Evolutionary conservation across 768 basidiomycete genomes (phyloP), one percentile per base, ranked within the genome.

Genomic region (Mrakia gelida): DNA sequence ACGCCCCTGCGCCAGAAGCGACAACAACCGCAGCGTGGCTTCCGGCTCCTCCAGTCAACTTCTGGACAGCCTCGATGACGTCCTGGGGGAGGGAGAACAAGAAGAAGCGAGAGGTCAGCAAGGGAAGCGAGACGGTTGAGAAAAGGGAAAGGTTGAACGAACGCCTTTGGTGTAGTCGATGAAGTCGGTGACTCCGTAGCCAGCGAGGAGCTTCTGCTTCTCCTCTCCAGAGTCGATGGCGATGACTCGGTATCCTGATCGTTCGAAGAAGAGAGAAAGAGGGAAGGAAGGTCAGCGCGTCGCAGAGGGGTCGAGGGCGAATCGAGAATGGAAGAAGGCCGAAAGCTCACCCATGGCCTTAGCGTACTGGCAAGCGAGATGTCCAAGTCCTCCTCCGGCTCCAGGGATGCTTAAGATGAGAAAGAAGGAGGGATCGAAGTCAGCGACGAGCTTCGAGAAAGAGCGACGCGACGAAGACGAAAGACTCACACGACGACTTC

Each of bases 301-400:
- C 45, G 45, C 2, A 9, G 45, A 9, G 45, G 11, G 2, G 45
- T 6, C 2, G 15, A 49, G 8, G 45, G 7, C 15, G 15, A 49
- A n/a, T n/a, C n/a, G 15, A 16, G 45, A 15, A 10, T 9, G 45
- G 15, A 49, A 49, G 45, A 49, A 13, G 45, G 15, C n/a, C 9
- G 45, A 49, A 9, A n/a, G n/a, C n/a, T n/a, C n/a, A n/a, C n/a
- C n/a, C n/a, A n/a, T n/a, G n/a, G n/a, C n/a, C n/a, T n/a, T 87
- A 23, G 93, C 94, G 81, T 94, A 94, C 83, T 95, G 93, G 45
- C 93, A 84, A 34, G 92, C 92, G 43, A 95, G 87, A 85, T 93
- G 92, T 11, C 93, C 93, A 43, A 94, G 89, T 18, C 93, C 92
- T 76, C 84, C 84, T 75, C 83, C 84, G 28, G 83, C 83, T 77